A percentile compares a stretch with the other conserved stretches of the same genome.
phyloP scores from a whole-genome alignment of 179 eudicot species.

The Gypsophila paniculata region DNA sequence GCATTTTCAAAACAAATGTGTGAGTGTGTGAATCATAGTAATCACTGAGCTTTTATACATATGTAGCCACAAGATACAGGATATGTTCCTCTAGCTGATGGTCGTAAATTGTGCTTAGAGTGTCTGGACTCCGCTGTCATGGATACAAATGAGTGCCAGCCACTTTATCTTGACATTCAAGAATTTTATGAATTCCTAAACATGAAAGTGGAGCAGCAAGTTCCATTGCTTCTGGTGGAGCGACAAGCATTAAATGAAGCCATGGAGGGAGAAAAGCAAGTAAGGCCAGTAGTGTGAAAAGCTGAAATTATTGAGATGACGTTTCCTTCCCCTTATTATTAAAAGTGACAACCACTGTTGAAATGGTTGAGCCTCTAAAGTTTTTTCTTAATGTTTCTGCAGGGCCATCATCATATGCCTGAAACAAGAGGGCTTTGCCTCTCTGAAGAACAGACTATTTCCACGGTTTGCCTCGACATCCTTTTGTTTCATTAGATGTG shows the following conservation, averaged over 20 bases:
- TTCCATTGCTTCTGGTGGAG: constrained; percentile 79
- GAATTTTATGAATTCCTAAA: constrained; percentile 66
- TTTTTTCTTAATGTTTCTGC: constrained; percentile 23
- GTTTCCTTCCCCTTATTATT: neutral
- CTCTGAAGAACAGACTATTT: constrained; percentile 79
- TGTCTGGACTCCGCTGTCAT: constrained; percentile 79
- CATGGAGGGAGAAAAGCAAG: constrained; percentile 81
- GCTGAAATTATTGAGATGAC: neutral
- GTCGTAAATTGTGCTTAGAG: constrained; percentile 79
- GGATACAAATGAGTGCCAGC: constrained; percentile 75
- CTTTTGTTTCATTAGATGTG: neutral
- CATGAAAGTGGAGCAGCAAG: constrained; percentile 78
- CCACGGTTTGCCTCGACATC: constrained; percentile 49
- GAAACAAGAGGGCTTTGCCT: constrained; percentile 92
- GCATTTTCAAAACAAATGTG: neutral
- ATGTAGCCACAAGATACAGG: constrained; percentile 64
- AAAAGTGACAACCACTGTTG: neutral
- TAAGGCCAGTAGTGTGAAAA: constrained; percentile 28
- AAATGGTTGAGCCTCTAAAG: constrained; percentile 6
- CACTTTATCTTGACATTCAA: constrained; percentile 66
- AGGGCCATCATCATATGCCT: constrained; percentile 95
- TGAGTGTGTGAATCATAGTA: neutral
- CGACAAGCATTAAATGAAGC: constrained; percentile 86
- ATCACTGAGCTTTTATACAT: constrained; percentile 12
- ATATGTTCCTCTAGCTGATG: constrained; percentile 70